Evolutionary conservation across 2,329 filamentous ascomycete genomes (phyloP).

Genomic region (Colletotrichum truncatum): DNA sequence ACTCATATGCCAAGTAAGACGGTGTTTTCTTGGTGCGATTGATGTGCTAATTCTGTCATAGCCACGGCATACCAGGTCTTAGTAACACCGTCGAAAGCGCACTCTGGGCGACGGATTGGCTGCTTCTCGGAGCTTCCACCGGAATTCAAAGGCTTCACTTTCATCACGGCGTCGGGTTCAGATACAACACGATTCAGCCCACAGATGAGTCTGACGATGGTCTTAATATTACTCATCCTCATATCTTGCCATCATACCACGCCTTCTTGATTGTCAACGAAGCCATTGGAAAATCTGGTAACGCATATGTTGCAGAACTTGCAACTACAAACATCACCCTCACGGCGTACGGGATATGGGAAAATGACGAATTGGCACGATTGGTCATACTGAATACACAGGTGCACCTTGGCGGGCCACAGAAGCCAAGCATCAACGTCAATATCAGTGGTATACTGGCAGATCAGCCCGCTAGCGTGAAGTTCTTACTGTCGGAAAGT

Average conservation of each 20-base stretch:
- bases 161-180: background rate
- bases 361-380: background rate
- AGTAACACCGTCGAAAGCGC: constrained; percentile 1
- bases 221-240: background rate
- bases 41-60: background rate
- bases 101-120: background rate
- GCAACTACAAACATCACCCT: background rate
- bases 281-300: background rate
- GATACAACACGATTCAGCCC: background rate
- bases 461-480: background rate
- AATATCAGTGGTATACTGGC: background rate
- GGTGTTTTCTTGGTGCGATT: no score
- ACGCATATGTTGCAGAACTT: background rate
- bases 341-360: background rate
- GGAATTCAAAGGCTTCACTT: background rate
- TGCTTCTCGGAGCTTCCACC: background rate
- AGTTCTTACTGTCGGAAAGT: background rate
- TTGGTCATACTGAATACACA: background rate
- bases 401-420: background rate
- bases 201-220: background rate
- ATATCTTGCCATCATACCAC: background rate
- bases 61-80: background rate
- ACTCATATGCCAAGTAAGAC: background rate
- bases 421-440: background rate
- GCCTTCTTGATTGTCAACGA: constrained; percentile 1